Evolutionary conservation across 257 asterid genomes (phyloP), one percentile per base, ranked within the genome.

Genomic region (Lycium barbarum): DNA sequence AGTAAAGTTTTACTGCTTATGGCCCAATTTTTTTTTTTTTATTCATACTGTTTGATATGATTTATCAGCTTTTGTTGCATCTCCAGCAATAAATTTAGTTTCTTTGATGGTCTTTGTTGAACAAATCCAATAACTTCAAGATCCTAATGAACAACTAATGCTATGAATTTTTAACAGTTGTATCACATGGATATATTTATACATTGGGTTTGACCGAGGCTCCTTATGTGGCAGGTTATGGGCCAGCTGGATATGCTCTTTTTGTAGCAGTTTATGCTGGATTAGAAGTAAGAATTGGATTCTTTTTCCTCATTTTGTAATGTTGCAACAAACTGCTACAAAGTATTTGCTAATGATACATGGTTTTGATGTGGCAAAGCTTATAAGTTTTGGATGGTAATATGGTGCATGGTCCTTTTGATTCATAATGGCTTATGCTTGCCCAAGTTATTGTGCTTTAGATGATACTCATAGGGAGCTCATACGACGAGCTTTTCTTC

Each of bases 201-300:
- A 7, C 35, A 61, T 85, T 74, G 83, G 83, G 57, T 45, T 65
- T 67, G 20, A 67, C 81, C 8, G 40, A 8, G 26, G 63, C 79
- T 86, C 61, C 84, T 83, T 13, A 81, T 20, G 84, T 86, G 18
- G 73, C 96, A 96, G 99, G 96, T 82, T 92, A 94, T 73, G 99
- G 99, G 79, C 90, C 98, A 67, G 94, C 95, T 85, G 99, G 99
- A 85, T 96, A 96, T 90, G 98, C 98, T 62, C 88, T 94, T 65
- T 96, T 96, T 43, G 94, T 96, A 61, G 93, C 93, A 79, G 98
- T 90, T 84, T 96, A 96, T 87, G 94, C 98, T 72, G 98, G 98
- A 87, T 86, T 96, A 86, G 99, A 94, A 90, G 99, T 95, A 92
- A 91, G 97, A 85, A 65, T 84, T 68, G 14, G 35, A 71, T 72